Evolutionary conservation across 768 basidiomycete species (phyloP).

Genomic region (Scleroderma bovista): DNA sequence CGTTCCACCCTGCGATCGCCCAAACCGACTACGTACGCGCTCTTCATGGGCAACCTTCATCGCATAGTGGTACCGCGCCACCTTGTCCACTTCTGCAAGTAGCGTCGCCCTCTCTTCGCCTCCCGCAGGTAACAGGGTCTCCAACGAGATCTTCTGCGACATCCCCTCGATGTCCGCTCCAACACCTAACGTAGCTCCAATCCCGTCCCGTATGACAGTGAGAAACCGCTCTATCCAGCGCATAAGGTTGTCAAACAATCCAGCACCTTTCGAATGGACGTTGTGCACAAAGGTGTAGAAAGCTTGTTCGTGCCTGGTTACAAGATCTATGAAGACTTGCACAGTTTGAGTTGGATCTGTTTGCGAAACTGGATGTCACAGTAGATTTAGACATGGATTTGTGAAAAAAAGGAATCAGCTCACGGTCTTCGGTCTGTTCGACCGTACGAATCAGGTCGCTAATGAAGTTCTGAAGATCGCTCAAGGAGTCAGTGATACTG

Average conservation of each 20-base stretch:
- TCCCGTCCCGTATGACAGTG: constrained; percentile 82
- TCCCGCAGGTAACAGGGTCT: constrained; percentile 82
- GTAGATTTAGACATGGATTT: constrained; percentile 1
- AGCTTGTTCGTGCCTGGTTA: constrained; percentile 89
- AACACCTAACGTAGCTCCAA: constrained; percentile 40
- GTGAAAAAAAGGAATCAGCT: constrained; percentile 27
- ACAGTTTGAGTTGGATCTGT: constrained; percentile 84
- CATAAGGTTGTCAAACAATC: constrained; percentile 91
- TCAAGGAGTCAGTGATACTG: constrained; percentile 89
- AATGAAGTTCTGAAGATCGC: constrained; percentile 89
- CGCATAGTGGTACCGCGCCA: constrained; percentile 90
- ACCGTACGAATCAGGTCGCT: constrained; percentile 95
- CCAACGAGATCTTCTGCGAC: constrained; percentile 58
- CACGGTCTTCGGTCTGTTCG: constrained; percentile 84
- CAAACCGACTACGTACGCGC: constrained; percentile 83
- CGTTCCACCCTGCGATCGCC: constrained; percentile 40
- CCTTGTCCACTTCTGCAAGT: constrained; percentile 80
- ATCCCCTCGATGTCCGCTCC: not conserved
- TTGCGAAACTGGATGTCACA: constrained; percentile 55
- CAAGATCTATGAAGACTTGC: constrained; percentile 88
- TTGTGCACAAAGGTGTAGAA: constrained; percentile 99
- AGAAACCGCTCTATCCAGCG: constrained; percentile 96
- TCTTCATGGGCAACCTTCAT: constrained; percentile 91
- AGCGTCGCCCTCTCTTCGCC: constrained; percentile 73
- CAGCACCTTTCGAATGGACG: constrained; percentile 94